Percentiles rank a stretch among this genome's conserved stretches.
phyloP scores from a whole-genome alignment of 768 basidiomycete genomes.

The Boletus vinaceobasis region DNA sequence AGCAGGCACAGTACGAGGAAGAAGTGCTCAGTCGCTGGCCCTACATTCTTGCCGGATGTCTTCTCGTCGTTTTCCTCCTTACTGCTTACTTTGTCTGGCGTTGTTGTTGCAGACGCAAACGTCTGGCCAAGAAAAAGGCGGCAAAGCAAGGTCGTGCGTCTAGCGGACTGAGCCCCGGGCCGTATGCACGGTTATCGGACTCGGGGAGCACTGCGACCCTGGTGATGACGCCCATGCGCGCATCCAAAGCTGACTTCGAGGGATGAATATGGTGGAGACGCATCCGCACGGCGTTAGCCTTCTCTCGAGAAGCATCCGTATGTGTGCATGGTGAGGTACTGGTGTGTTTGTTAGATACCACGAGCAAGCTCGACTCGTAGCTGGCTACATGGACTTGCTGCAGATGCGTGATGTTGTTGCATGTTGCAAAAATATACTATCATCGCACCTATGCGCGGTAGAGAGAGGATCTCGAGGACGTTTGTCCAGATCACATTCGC shows the following conservation, averaged over 20 bases:
- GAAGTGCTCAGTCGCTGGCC: slow-evolving; percentile 69
- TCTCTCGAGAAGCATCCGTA: not conserved
- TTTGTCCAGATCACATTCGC: not conserved
- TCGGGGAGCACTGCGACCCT: slow-evolving; percentile 29
- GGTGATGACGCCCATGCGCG: slow-evolving; percentile 29
- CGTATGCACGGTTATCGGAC: slow-evolving; percentile 25
- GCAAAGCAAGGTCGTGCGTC: slow-evolving; percentile 13
- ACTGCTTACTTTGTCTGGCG: slow-evolving; percentile 53
- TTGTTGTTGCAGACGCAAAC: slow-evolving; percentile 51
- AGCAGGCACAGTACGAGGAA: slow-evolving; percentile 64
- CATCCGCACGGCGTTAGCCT: slow-evolving; percentile 11
- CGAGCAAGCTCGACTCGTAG: slow-evolving; percentile 25
- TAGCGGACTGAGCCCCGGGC: slow-evolving; percentile 1
- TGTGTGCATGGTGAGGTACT: not conserved
- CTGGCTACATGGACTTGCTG: slow-evolving; percentile 31
- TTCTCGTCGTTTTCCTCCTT: slow-evolving; percentile 46
- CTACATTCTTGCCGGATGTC: slow-evolving; percentile 61
- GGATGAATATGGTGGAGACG: slow-evolving; percentile 16
- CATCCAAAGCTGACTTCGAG: slow-evolving; percentile 18
- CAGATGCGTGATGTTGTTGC: slow-evolving; percentile 6
- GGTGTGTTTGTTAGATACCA: slow-evolving; percentile 9
- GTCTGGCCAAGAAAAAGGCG: slow-evolving; percentile 25
- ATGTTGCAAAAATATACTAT: slow-evolving; percentile 1
- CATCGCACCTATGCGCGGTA: slow-evolving; percentile 2
- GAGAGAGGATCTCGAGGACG: not conserved